phyloP scores from a whole-genome alignment of 306 rosid species.

The Psophocarpus tetragonolobus region DNA sequence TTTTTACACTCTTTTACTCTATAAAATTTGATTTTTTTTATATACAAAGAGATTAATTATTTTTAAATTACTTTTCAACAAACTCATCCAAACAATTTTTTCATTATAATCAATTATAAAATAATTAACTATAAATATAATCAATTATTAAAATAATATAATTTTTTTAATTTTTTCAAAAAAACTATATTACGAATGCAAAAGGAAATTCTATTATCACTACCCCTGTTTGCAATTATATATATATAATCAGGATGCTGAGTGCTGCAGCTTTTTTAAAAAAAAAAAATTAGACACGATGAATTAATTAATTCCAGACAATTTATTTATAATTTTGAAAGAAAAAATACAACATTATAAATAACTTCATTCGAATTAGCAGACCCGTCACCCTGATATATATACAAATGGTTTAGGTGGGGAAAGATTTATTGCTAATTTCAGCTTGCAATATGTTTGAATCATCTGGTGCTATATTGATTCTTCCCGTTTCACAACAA shows the following conservation, averaged over 20 bases:
- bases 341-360: background rate
- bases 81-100: no score
- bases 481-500: background rate
- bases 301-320: background rate
- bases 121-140: no score
- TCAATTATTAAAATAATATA: no score
- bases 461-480: background rate
- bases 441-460: slow-evolving; percentile 6
- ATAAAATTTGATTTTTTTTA: no score
- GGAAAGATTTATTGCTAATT: background rate
- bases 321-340: background rate
- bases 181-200: no score
- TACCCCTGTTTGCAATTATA: background rate
- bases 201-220: background rate
- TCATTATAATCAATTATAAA: no score
- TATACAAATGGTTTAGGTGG: background rate
- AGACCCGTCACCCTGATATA: background rate
- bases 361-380: background rate
- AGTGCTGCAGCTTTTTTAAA: no score
- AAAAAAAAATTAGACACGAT: background rate
- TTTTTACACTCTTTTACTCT: no score
- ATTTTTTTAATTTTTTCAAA: no score
- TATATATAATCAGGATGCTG: no score
- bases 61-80: no score
- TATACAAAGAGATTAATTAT: no score